Base-by-base conservation (phyloP, 345 rosid species). In the Erodium maritimum region DNA sequence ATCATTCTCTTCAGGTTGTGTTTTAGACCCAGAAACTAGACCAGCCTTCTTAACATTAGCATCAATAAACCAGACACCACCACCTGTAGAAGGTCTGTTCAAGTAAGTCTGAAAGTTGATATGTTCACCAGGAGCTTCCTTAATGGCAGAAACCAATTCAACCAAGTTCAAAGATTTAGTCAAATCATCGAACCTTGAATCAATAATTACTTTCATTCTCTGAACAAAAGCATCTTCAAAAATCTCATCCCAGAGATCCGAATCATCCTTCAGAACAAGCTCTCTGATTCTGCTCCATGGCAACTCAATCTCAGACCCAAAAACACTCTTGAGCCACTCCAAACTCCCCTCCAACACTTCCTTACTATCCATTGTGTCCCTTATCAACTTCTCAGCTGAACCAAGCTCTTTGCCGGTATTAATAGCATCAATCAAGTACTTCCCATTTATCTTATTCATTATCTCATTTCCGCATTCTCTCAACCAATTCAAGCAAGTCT, bases 261-360 rank as follows among this genome's bases (percentile, higher is more conserved):
- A 83, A 71, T 87, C 91, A 56, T 82, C 97, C 61, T 80, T 84
- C 63, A 93, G 62, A 66, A 93, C 96, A 67, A 93, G 88, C 71
- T 93, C 99, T 21, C 86, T 70, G 50, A 82, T 89, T 72, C 96
- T 85, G 69, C 86, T 85, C 99, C 99, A 93, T 9, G 97, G 99
- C 68, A 87, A 72, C 80, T 87, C 96, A 9, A 93, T 79, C 77
- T 93, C 99, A 53, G 96, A 93, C 57, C 99, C 97, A 17, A 93
- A 93, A 56, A 90, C 97, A 63, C 71, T 78, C 76, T 74, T 83
- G 61, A 93, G 91, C 99, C 99, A 93, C 52, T 90, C 97, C 77
- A 90, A 77, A 80, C 91, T 93, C 64, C 85, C 91, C 60, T 77
- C 84, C 73, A 90, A 69, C 29, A 90, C 96, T 70, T 80, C 82